phyloP scores from a whole-genome alignment of 495 filamentous ascomycete genomes.

The Oleoguttula mirabilis region DNA sequence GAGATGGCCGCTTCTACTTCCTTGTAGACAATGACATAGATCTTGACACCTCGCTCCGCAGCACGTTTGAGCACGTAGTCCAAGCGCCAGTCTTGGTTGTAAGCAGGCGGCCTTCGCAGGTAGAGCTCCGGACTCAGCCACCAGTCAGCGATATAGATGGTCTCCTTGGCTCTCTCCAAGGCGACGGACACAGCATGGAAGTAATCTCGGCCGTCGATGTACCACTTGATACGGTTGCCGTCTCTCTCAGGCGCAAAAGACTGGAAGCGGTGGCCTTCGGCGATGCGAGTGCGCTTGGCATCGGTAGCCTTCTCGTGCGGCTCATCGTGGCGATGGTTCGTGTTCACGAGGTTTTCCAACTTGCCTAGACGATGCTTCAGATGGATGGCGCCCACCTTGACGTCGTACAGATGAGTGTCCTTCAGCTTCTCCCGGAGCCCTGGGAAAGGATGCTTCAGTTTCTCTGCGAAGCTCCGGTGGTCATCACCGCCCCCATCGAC shows the following conservation, averaged over 20 bases:
- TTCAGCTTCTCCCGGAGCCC: slow-evolving; percentile 30
- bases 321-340: slow-evolving; percentile 90
- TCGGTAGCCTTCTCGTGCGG: slow-evolving; percentile 78
- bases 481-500: not conserved
- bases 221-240: slow-evolving; percentile 90
- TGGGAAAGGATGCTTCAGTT: slow-evolving; percentile 11
- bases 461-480: slow-evolving; percentile 5
- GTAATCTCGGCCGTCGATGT: slow-evolving; percentile 87
- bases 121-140: slow-evolving; percentile 94
- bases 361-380: slow-evolving; percentile 60
- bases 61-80: slow-evolving; percentile 77
- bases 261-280: slow-evolving; percentile 66
- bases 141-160: slow-evolving; percentile 94
- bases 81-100: slow-evolving; percentile 76
- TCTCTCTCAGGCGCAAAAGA: slow-evolving; percentile 78
- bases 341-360: slow-evolving; percentile 64
- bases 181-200: slow-evolving; percentile 85
- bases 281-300: slow-evolving; percentile 58
- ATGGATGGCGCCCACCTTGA: slow-evolving; percentile 74
- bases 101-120: slow-evolving; percentile 67
- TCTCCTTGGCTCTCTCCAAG: slow-evolving; percentile 75
- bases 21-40: slow-evolving; percentile 88
- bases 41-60: slow-evolving; percentile 86
- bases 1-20: slow-evolving; percentile 75
- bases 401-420: slow-evolving; percentile 72